Base-by-base conservation (phyloP, 1,284 basidiomycete genomes). In the Athelia psychrophila region DNA sequence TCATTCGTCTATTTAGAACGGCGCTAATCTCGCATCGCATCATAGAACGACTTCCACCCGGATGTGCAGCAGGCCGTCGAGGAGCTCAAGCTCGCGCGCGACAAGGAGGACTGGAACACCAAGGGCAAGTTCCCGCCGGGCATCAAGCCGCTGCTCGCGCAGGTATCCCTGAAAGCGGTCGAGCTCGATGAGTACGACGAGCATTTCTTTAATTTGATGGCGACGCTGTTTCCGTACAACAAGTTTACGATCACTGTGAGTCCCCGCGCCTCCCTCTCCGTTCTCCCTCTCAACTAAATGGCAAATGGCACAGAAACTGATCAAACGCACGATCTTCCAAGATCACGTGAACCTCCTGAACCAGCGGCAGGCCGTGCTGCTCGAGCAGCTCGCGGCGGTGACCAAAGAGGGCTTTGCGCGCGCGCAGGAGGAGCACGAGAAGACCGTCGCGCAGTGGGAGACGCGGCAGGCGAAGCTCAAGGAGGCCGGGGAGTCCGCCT, bases 191-290 rank as follows among this genome's bases (percentile, higher is more conserved):
- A 95, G 66, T 96, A 95, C 70, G 88, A 93, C 61, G 92, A 95
- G 19, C 85, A 91, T 63, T 96, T 95, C 66, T 96, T 96, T 74
- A 87, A 85, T 62, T 75, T 88, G 35, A 88, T 97, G 83, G 93
- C 94, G 0, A 77, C 74, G 25, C 71, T 96, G 42, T 95, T 97
- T 64, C 93, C 93, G 0, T 96, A 96, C 66, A 97, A 97, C 70
- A 88, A 90, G 60, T 96, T 91, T 67, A 92, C 90, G 0, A 91
- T 91, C 88, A 86, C 75, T 48, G 87, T 88, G 51, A 47, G 83
- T 70, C n/a, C 20, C 38, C 38, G 6, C 20, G 9, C 38, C 6
- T n/a, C 38, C 38, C 38, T 8, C 20, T 16, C 6, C 20, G 9
- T 42, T 6, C n/a, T 6, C n/a, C 5, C n/a, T n/a, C n/a, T n/a